Conservation (phyloP, 768 basidiomycete species). For the Bullera alba region DNA sequence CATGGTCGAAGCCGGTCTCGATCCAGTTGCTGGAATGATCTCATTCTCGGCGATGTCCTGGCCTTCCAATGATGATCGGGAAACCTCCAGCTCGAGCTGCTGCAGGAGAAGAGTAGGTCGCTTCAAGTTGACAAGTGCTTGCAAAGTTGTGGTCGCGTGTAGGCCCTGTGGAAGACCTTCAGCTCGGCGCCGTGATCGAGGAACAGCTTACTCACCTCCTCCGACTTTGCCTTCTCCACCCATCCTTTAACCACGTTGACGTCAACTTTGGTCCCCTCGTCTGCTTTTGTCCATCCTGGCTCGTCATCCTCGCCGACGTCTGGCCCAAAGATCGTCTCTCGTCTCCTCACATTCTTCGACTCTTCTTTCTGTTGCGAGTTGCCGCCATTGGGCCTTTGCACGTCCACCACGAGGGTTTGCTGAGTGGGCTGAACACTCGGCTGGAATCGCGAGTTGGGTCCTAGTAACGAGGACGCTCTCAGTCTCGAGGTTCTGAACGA, state of each 20-base stretch:
- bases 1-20: conserved; percentile 36
- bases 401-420: conserved; percentile 38
- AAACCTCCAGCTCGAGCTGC: conserved; percentile 24
- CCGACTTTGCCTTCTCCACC: conserved; percentile 67
- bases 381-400: conserved; percentile 7
- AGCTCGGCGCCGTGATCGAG: neutral
- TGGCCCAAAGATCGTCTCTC: conserved; percentile 83
- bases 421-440: conserved; percentile 10
- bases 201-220: conserved; percentile 58
- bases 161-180: conserved; percentile 51
- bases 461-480: conserved; percentile 32
- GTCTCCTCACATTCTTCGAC: conserved; percentile 50
- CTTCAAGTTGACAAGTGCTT: conserved; percentile 90
- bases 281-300: conserved; percentile 51
- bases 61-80: conserved; percentile 1
- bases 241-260: conserved; percentile 73
- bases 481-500: conserved; percentile 31
- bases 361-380: conserved; percentile 11
- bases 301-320: conserved; percentile 64
- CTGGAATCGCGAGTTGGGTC: conserved; percentile 3
- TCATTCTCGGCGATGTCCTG: conserved; percentile 4
- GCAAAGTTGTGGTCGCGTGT: conserved; percentile 84
- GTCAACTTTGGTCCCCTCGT: conserved; percentile 54
- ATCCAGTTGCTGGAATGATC: conserved; percentile 53
- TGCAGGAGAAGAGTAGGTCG: conserved; percentile 71